phyloP scores from a whole-genome alignment of 23 red algal species.

The Cyanidium caldarium region DNA sequence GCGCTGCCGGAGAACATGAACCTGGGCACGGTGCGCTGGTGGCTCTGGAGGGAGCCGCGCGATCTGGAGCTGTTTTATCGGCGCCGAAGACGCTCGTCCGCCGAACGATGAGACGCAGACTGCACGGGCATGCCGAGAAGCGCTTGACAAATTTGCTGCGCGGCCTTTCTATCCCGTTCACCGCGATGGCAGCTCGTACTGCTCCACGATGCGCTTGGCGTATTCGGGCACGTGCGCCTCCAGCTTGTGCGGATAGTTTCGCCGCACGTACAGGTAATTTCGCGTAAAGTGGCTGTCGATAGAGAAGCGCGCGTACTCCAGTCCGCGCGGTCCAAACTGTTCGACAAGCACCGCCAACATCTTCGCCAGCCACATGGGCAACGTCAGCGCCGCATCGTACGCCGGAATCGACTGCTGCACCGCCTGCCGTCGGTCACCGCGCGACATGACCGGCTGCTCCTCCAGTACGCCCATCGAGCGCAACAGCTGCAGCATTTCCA shows the following conservation, averaged over 20 bases:
- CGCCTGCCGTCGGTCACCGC: not conserved
- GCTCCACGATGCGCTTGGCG: slow-evolving; percentile 12
- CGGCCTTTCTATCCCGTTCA: too few relatives aligned
- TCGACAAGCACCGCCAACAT: slow-evolving; percentile 10
- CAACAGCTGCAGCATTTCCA: slow-evolving; percentile 14
- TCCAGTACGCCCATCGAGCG: not conserved
- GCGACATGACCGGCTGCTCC: not conserved
- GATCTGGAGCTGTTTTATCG: slow-evolving; percentile 75
- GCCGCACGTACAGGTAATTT: slow-evolving; percentile 19
- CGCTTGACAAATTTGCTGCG: too few relatives aligned
- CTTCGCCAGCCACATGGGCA: slow-evolving; percentile 16
- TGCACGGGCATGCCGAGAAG: too few relatives aligned
- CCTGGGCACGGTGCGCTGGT: slow-evolving; percentile 57
- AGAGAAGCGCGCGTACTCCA: slow-evolving; percentile 24
- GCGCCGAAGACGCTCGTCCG: too few relatives aligned
- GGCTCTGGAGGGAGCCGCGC: slow-evolving; percentile 56
- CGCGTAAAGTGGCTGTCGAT: slow-evolving; percentile 23
- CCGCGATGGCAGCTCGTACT: slow-evolving; percentile 3
- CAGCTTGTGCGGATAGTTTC: slow-evolving; percentile 6
- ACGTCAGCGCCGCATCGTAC: slow-evolving; percentile 9
- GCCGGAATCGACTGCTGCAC: slow-evolving; percentile 21
- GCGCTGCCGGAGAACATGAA: slow-evolving; percentile 52
- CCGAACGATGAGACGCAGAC: too few relatives aligned
- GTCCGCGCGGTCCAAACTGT: slow-evolving; percentile 8
- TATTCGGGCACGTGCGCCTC: slow-evolving; percentile 19